phyloP scores from a whole-genome alignment of 2,329 filamentous ascomycete genomes.

The Ilyonectria robusta region DNA sequence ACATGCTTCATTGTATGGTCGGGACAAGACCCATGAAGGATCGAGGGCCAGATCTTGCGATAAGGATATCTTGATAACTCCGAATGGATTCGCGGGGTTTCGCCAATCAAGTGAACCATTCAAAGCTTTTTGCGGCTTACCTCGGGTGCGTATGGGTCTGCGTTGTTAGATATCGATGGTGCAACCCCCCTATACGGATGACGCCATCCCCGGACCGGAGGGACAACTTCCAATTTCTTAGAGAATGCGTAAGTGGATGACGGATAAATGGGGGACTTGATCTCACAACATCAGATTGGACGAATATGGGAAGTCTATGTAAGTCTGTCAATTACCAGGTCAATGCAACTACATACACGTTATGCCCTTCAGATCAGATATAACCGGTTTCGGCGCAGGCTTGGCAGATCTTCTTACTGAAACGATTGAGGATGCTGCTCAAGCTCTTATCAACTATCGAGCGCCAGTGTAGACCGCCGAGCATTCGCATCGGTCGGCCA shows the following conservation, averaged over 20 bases:
- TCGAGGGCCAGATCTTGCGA: not conserved
- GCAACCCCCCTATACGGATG: constrained; percentile 40
- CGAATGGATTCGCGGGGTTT: constrained; percentile 18
- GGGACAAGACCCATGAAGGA: not conserved
- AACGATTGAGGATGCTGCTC: too few species aligned
- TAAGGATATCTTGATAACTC: constrained; percentile 27
- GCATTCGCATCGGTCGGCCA: too few species aligned
- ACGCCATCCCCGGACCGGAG: constrained; percentile 38
- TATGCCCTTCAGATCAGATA: too few species aligned
- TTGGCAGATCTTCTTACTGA: too few species aligned
- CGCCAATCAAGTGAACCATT: constrained; percentile 12
- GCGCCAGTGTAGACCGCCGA: too few species aligned
- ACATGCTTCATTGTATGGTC: not conserved
- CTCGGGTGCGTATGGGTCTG: constrained; percentile 11
- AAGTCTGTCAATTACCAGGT: too few species aligned
- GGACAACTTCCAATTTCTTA: constrained; percentile 9
- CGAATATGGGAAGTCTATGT: too few species aligned
- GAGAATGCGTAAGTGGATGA: not conserved
- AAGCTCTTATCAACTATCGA: too few species aligned
- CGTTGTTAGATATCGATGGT: constrained; percentile 37
- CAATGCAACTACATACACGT: too few species aligned
- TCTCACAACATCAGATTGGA: too few species aligned
- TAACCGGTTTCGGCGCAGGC: too few species aligned
- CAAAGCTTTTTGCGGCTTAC: not conserved
- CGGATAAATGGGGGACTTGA: not conserved